These are phyloP conservation scores for Panicum virgatum DNA, from an alignment of 202 grass and related monocot species.

Conservation along the genomic window DNA sequence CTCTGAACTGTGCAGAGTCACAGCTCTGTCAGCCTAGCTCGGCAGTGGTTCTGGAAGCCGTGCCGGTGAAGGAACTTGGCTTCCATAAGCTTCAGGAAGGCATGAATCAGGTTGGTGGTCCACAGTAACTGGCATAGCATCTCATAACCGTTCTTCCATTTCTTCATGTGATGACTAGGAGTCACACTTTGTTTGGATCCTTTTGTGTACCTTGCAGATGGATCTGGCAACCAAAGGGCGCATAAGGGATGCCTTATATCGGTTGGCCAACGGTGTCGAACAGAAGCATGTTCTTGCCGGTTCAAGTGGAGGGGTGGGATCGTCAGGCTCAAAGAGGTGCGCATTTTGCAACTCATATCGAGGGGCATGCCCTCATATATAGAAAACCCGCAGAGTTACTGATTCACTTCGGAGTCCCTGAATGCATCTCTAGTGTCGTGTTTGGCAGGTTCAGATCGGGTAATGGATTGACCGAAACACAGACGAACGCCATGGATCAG, in stretches of 20 bases:
- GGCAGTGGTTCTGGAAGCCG: not conserved
- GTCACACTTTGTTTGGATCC: not conserved
- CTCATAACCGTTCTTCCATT: not conserved
- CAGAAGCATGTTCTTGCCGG: slow-evolving; percentile 35
- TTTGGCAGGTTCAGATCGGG: slow-evolving; percentile 22
- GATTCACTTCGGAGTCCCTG: not conserved
- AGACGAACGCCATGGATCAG: slow-evolving; percentile 46
- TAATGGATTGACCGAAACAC: not conserved
- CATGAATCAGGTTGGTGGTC: slow-evolving; percentile 50
- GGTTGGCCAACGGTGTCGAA: slow-evolving; percentile 53
- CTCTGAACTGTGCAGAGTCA: not conserved
- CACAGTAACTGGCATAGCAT: not conserved
- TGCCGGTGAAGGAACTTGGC: slow-evolving; percentile 37
- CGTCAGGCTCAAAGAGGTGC: slow-evolving; percentile 40
- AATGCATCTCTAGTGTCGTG: not conserved
- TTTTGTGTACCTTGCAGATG: slow-evolving; percentile 46
- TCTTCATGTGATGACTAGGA: not conserved
- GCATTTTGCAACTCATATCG: not conserved
- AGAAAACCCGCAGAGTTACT: no score
- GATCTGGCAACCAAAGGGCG: slow-evolving; percentile 50
- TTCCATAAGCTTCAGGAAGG: slow-evolving; percentile 66
- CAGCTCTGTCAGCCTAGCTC: slow-evolving; percentile 15
- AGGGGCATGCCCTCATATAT: no score
- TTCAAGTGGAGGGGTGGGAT: not conserved
- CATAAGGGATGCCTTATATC: slow-evolving; percentile 61